These are phyloP conservation scores for Cystobasidium tubakii DNA, from an alignment of 768 basidiomycete species.

Conservation along the genomic window DNA sequence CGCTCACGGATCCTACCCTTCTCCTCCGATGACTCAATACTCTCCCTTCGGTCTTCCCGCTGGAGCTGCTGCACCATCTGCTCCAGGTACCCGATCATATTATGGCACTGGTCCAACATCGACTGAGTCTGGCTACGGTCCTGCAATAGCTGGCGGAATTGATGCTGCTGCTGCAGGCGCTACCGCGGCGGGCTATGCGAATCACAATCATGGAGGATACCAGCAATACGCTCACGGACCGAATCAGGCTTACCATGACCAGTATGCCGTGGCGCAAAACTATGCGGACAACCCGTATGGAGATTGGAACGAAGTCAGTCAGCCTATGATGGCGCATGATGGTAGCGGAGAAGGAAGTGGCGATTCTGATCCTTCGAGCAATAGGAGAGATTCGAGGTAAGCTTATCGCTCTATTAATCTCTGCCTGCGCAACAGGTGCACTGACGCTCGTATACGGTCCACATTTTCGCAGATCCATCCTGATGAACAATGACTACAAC, in stretches of 20 bases:
- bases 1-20: constrained; percentile 27
- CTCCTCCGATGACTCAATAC: constrained; percentile 37
- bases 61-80: not conserved
- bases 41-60: constrained; percentile 6
- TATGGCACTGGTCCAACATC: not conserved
- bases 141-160: not conserved
- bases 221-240: not conserved
- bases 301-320: constrained; percentile 12
- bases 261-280: constrained; percentile 5
- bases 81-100: not conserved
- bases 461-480: not conserved
- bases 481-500: constrained; percentile 22
- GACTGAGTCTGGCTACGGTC: not conserved
- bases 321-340: constrained; percentile 4
- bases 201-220: not conserved
- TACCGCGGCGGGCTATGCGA: not conserved
- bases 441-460: not conserved
- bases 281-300: constrained; percentile 24
- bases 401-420: not conserved
- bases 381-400: constrained; percentile 12
- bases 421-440: not conserved
- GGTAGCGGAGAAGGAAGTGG: constrained; percentile 27
- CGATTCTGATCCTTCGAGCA: constrained; percentile 2
- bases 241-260: constrained; percentile 23
- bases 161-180: constrained; percentile 12